These are phyloP conservation scores for Coprinopsis cinerea DNA, from an alignment of 768 basidiomycete species.

Conservation along the genomic window DNA sequence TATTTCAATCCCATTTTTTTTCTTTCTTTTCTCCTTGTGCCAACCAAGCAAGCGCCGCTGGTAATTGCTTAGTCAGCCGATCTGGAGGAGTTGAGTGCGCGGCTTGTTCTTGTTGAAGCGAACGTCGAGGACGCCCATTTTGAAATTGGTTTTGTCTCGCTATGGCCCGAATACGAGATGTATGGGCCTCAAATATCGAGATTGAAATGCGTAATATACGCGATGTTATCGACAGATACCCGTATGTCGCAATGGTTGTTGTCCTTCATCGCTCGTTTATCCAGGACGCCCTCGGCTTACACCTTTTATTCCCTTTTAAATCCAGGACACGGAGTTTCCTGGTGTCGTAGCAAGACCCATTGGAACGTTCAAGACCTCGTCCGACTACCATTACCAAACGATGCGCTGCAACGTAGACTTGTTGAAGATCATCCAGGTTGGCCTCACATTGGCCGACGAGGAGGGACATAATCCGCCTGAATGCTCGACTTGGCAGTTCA, in stretches of 20 bases:
- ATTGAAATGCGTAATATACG: constrained; percentile 87
- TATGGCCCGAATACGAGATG: constrained; percentile 87
- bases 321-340: constrained; percentile 98
- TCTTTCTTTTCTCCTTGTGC: too few species aligned
- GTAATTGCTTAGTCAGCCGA: too few species aligned
- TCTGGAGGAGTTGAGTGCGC: too few species aligned
- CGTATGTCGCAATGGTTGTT: constrained; percentile 93
- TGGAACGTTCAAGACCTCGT: constrained; percentile 91
- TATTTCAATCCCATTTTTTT: too few species aligned
- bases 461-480: constrained; percentile 89
- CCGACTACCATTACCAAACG: constrained; percentile 99
- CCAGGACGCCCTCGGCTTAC: constrained; percentile 21
- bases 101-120: too few species aligned
- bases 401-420: constrained; percentile 99
- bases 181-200: constrained; percentile 93
- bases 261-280: constrained; percentile 17
- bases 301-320: constrained; percentile 10
- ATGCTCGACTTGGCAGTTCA: constrained; percentile 97
- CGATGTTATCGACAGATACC: constrained; percentile 82
- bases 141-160: background rate
- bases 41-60: too few species aligned
- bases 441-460: constrained; percentile 90
- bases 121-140: background rate
- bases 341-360: constrained; percentile 98
- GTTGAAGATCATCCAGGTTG: constrained; percentile 95